Percentiles rank a stretch among this genome's conserved stretches.
phyloP scores from a whole-genome alignment of 371 early-diverging fungal genomes.

The Ordospora pajunii region DNA sequence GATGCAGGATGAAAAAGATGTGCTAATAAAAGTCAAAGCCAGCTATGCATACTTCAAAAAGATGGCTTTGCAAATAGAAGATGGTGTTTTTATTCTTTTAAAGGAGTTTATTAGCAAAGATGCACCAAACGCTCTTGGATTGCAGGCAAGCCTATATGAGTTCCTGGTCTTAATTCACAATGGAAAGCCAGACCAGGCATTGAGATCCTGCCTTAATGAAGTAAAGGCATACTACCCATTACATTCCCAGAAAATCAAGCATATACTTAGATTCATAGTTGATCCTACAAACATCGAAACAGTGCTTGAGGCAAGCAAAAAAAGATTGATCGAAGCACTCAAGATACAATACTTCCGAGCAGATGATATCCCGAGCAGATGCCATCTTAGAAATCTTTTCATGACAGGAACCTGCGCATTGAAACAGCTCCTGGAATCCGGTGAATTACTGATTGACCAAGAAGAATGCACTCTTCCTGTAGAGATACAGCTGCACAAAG shows the following conservation, averaged over 20 bases:
- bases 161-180: background rate
- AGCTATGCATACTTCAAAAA: background rate
- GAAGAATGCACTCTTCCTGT: slow-evolving; percentile 25
- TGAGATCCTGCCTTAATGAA: background rate
- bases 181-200: background rate
- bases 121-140: background rate
- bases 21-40: background rate
- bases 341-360: background rate
- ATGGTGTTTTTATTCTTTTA: background rate
- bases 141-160: background rate
- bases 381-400: slow-evolving; percentile 4
- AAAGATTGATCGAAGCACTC: background rate
- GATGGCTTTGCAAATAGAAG: background rate
- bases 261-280: background rate
- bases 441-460: background rate
- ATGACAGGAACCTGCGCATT: background rate
- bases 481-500: slow-evolving; percentile 21
- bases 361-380: background rate
- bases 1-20: background rate
- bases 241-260: background rate
- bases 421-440: background rate
- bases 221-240: background rate
- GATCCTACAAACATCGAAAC: background rate
- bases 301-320: background rate
- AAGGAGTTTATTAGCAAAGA: background rate